Evolutionary conservation across 441 rosid genomes (phyloP), one percentile per base, ranked within the genome.

Genomic region (Omphalea diandra): DNA sequence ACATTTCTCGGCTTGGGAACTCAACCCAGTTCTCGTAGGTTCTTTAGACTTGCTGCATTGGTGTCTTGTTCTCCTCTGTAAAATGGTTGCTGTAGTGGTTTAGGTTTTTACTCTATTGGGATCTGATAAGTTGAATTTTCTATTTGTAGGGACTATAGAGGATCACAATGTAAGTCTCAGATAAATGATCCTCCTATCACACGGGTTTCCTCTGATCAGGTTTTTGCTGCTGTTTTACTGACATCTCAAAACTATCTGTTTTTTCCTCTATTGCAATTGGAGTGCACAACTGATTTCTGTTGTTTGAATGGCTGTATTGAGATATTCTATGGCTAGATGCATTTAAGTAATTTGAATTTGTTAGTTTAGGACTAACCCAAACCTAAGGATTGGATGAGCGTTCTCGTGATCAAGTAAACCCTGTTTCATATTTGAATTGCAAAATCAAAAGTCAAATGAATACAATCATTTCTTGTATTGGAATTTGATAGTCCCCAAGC

Each of bases 191-290:
- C 83, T 67, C 87, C 76, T 9, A 20, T 81, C 56, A 52, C 79
- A 27, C 85, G 87, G 77, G 90, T 91, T 73, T 85, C 94, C 47
- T 87, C 97, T 44, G 82, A 87, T 72, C 81, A 86, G 96, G 97
- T 91, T 36, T 49, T 53, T 53, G 3, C 65, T 77, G 59, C 54
- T 63, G 35, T 35, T 65, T 31, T 27, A 33, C 40, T 44, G 31
- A n/a, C 31, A 41, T 5, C 24, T 5, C 3, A 27, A 32, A 41
- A 3, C 24, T 27, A 24, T 26, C n/a, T n/a, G n/a, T n/a, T n/a
- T n/a, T n/a, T n/a, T n/a, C n/a, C n/a, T n/a, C n/a, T n/a, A n/a
- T n/a, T 59, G 64, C 29, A 59, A 1, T 59, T 36, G 20, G 36
- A 22, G 27, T 8, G 3, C 29, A 59, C 1, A 59, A 35, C 44